Conservation (phyloP, 2,329 filamentous ascomycete species). For the Drechslera avenae region DNA sequence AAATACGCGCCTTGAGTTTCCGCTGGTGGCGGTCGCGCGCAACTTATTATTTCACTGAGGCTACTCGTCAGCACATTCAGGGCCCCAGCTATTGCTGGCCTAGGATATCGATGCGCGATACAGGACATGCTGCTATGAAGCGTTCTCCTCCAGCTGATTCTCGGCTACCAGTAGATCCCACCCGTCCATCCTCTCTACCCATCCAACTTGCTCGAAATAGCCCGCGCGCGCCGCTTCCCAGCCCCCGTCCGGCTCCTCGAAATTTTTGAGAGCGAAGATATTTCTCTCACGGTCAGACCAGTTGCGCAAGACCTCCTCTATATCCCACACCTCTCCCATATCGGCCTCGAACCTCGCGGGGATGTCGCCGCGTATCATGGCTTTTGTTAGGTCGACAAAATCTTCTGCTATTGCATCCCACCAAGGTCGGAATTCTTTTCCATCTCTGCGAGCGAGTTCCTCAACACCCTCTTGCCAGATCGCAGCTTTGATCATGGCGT, state of each 20-base stretch:
- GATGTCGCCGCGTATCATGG: not conserved
- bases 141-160: no score
- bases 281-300: not conserved
- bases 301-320: not conserved
- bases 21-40: no score
- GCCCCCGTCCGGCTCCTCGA: not conserved
- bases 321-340: not conserved
- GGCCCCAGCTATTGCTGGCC: no score
- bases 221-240: not conserved
- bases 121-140: no score
- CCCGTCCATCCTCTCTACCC: not conserved
- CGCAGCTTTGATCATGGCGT: not conserved
- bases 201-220: not conserved
- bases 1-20: no score
- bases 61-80: no score
- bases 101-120: no score
- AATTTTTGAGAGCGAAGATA: not conserved
- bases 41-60: no score
- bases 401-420: not conserved
- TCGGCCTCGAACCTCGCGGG: conserved; percentile 1
- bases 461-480: conserved; percentile 1
- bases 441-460: not conserved
- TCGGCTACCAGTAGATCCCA: not conserved
- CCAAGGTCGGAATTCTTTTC: not conserved
- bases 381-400: not conserved